Evolutionary conservation across 2,329 filamentous ascomycete genomes (phyloP).

Genomic region (Alternaria arborescens): DNA sequence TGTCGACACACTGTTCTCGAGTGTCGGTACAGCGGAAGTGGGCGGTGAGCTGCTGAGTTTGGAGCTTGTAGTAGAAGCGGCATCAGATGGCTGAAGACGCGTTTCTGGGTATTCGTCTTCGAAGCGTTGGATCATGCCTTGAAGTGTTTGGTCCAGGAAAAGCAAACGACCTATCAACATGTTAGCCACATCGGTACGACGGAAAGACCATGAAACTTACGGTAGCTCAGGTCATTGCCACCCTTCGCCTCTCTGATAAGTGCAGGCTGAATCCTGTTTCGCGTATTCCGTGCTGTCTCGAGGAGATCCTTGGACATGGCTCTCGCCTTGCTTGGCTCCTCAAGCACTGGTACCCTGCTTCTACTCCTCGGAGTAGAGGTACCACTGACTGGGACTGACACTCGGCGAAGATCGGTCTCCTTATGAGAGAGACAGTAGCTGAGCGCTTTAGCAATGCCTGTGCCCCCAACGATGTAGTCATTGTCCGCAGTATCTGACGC

Average conservation of each 20-base stretch:
- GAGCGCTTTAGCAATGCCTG: conserved; percentile 92
- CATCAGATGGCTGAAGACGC: conserved; percentile 58
- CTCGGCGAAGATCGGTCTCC: conserved; percentile 62
- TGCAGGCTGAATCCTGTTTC: conserved; percentile 81
- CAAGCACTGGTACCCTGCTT: conserved; percentile 13
- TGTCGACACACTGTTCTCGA: conserved; percentile 36
- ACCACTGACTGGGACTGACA: conserved; percentile 57
- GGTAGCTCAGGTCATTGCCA: conserved; percentile 78
- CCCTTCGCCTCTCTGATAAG: conserved; percentile 76
- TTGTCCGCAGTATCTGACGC: conserved; percentile 80
- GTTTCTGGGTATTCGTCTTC: conserved; percentile 97
- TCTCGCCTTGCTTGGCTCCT: conserved; percentile 54
- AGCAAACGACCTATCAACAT: conserved; percentile 69
- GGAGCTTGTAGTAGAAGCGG: conserved; percentile 43
- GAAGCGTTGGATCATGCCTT: conserved; percentile 92
- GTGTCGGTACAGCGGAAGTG: conserved; percentile 40
- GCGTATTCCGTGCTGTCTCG: conserved; percentile 87
- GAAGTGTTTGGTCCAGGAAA: conserved; percentile 87
- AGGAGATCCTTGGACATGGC: conserved; percentile 94
- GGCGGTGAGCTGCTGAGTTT: conserved; percentile 42
- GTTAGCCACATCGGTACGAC: conserved; percentile 26
- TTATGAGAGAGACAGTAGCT: conserved; percentile 89
- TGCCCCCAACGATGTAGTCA: conserved; percentile 95
- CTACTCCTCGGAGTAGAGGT: conserved; percentile 61
- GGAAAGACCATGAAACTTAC: conserved; percentile 61